A percentile compares a stretch with the other conserved stretches of the same genome.
These are phyloP conservation scores for Hygrocybe coccinea DNA, from an alignment of 768 basidiomycete species.

Conservation along the genomic window DNA sequence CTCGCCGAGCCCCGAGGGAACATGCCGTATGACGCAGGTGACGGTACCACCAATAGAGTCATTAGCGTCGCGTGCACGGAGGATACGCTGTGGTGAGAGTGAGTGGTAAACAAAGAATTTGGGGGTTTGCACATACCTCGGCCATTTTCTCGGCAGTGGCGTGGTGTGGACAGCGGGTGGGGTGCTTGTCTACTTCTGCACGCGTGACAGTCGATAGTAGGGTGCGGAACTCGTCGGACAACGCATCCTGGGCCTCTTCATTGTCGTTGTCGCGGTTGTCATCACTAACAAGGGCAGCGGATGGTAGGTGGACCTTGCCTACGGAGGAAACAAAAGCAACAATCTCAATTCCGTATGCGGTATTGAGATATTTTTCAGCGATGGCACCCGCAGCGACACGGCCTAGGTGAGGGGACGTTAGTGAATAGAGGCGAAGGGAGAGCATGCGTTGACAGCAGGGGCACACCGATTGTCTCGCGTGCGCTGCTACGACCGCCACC, in stretches of 20 bases:
- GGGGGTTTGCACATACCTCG: slow-evolving; percentile 44
- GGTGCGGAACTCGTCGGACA: slow-evolving; percentile 77
- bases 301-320: slow-evolving; percentile 83
- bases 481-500: slow-evolving; percentile 95
- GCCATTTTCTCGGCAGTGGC: slow-evolving; percentile 91
- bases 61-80: slow-evolving; percentile 81
- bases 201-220: slow-evolving; percentile 78
- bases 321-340: slow-evolving; percentile 97
- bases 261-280: slow-evolving; percentile 41
- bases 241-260: slow-evolving; percentile 65
- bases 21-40: slow-evolving; percentile 90
- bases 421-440: slow-evolving; percentile 1
- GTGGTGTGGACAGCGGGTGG: slow-evolving; percentile 84
- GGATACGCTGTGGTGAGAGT: slow-evolving; percentile 74
- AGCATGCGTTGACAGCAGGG: background rate
- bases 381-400: slow-evolving; percentile 98
- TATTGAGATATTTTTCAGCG: slow-evolving; percentile 89
- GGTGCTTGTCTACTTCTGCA: slow-evolving; percentile 81
- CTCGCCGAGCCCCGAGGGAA: slow-evolving; percentile 90
- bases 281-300: slow-evolving; percentile 38
- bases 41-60: slow-evolving; percentile 99
- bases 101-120: background rate
- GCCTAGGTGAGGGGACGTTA: slow-evolving; percentile 41
- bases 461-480: slow-evolving; percentile 88
- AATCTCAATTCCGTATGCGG: slow-evolving; percentile 86